Evolutionary conservation across 2,329 filamentous ascomycete genomes (phyloP).

Genomic region (Akanthomyces dipterigenus): DNA sequence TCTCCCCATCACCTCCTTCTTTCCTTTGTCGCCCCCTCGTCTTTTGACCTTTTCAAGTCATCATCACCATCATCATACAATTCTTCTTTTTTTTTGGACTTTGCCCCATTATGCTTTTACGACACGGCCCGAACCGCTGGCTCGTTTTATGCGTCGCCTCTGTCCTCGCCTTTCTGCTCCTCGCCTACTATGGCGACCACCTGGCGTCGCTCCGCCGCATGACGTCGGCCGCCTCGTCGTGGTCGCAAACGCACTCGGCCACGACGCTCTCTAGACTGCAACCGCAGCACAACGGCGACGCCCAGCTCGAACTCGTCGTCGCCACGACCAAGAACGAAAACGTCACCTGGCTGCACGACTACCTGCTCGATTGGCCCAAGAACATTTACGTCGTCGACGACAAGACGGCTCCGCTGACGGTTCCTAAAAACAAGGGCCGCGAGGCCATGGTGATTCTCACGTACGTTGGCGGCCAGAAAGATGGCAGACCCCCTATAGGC

Average conservation of each 20-base stretch:
- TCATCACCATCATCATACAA: neutral
- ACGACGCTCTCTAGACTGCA: neutral
- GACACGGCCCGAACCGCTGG: conserved; percentile 7
- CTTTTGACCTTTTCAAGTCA: neutral
- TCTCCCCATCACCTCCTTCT: neutral
- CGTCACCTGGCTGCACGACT: conserved; percentile 34
- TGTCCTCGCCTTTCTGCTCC: neutral
- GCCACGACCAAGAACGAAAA: conserved; percentile 27
- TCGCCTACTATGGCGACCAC: neutral
- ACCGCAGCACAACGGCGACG: conserved; percentile 16
- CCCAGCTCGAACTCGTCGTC: conserved; percentile 27
- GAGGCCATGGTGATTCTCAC: conserved; percentile 49
- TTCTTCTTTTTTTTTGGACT: neutral
- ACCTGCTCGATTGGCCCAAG: conserved; percentile 41
- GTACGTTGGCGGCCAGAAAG: conserved; percentile 19
- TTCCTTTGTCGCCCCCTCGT: neutral
- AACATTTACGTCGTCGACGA: conserved; percentile 51
- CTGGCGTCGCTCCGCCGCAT: neutral
- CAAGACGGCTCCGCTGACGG: conserved; percentile 37
- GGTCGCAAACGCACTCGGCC: neutral
- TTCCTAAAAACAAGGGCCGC: conserved; percentile 43
- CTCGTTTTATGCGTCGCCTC: conserved; percentile 1
- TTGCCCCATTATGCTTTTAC: neutral
- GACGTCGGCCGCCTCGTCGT: neutral
- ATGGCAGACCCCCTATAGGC: neutral